These are phyloP conservation scores for Bolboschoenus planiculmis DNA, from an alignment of 176 grass and related monocot species.

Conservation along the genomic window DNA sequence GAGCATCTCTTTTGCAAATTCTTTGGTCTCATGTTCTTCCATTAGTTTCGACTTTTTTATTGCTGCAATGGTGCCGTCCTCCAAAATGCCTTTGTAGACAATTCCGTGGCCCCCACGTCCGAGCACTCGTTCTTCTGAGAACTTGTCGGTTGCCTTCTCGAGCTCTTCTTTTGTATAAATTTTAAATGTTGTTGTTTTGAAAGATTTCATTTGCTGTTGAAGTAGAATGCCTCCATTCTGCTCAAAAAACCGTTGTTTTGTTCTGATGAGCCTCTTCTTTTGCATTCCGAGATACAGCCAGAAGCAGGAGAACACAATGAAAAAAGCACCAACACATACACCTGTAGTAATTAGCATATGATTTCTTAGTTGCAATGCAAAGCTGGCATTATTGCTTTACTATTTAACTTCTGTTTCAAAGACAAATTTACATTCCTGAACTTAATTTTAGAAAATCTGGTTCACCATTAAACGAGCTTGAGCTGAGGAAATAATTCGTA, in stretches of 20 bases:
- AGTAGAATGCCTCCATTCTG: conserved; percentile 56
- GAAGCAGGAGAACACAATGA: conserved; percentile 19
- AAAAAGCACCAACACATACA: conserved; percentile 27
- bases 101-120: conserved; percentile 41
- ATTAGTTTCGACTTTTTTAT: conserved; percentile 52
- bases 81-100: conserved; percentile 41
- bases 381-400: conserved; percentile 15
- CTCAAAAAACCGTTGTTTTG: conserved; percentile 51
- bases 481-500: too few species aligned
- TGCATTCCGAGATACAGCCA: conserved; percentile 30
- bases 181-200: conserved; percentile 6
- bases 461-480: too few species aligned
- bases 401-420: too few species aligned
- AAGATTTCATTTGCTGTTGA: conserved; percentile 36
- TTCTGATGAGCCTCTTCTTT: conserved; percentile 39
- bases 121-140: conserved; percentile 12
- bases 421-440: too few species aligned
- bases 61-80: conserved; percentile 35
- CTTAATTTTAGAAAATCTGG: too few species aligned
- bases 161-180: conserved; percentile 48
- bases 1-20: conserved; percentile 52
- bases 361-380: not conserved
- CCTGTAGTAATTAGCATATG: conserved; percentile 23
- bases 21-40: conserved; percentile 28
- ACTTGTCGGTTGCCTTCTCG: conserved; percentile 42